Evolutionary conservation across 306 rosid species (phyloP).

Genomic region (Cyamopsis tetragonoloba): DNA sequence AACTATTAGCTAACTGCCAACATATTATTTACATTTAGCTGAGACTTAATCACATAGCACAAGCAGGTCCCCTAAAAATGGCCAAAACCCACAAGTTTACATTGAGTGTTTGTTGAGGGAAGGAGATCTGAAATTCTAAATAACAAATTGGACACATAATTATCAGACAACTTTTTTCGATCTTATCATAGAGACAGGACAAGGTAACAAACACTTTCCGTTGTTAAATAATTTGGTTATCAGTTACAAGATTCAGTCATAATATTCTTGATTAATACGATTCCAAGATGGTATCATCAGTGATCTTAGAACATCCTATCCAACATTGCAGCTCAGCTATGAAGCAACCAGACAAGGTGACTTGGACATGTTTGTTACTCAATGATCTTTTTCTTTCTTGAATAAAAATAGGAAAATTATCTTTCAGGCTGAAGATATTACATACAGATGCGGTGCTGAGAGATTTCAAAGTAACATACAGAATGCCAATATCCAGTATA

Average conservation of each 20-base stretch:
- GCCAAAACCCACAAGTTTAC: not conserved
- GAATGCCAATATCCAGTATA: not conserved
- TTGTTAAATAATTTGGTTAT: not conserved
- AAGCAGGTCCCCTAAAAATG: not conserved
- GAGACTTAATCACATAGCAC: not conserved
- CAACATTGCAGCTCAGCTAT: not conserved
- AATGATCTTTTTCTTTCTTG: not conserved
- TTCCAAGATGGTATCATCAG: not conserved
- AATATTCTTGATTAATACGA: not conserved
- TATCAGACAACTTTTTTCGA: not conserved
- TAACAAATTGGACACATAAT: slow-evolving; percentile 13
- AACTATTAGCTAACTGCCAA: not conserved
- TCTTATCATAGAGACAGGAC: not conserved
- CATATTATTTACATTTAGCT: not conserved
- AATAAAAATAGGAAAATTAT: no score
- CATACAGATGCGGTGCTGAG: not conserved
- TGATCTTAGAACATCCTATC: not conserved
- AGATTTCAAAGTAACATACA: not conserved
- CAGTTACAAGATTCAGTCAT: not conserved
- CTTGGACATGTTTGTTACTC: not conserved
- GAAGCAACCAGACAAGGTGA: not conserved
- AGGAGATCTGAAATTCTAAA: not conserved
- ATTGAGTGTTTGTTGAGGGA: not conserved
- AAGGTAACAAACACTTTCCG: not conserved
- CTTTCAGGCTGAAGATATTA: not conserved